phyloP scores from a whole-genome alignment of 2,329 filamentous ascomycete species.

The Coleophoma eucalyptorum region DNA sequence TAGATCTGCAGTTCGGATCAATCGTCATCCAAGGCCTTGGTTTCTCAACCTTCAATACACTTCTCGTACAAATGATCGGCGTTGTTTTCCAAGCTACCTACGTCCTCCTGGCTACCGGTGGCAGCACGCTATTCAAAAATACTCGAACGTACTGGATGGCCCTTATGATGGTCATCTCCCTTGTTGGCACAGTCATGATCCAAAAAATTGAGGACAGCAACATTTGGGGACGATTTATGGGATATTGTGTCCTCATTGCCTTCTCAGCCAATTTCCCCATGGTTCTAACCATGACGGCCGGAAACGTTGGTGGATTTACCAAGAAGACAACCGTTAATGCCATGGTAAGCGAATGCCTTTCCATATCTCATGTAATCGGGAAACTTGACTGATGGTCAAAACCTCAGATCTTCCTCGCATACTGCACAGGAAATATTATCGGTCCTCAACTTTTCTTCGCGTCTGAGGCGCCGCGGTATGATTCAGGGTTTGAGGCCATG shows the following conservation, averaged over 20 bases:
- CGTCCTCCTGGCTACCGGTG: background rate
- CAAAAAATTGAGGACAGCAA: conserved; percentile 8
- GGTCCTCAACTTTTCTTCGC: conserved; percentile 12
- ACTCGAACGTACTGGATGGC: conserved; percentile 1
- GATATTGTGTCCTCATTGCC: conserved; percentile 18
- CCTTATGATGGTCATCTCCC: conserved; percentile 6
- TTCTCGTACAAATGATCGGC: conserved; percentile 1
- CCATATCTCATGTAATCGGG: background rate
- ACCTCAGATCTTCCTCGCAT: conserved; percentile 6
- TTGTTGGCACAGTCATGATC: conserved; percentile 17
- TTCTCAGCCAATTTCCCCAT: conserved; percentile 17
- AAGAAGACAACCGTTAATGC: conserved; percentile 15
- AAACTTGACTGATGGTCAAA: background rate
- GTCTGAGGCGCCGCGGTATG: conserved; percentile 6
- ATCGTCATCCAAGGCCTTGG: conserved; percentile 1
- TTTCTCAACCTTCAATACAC: background rate
- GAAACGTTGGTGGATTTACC: conserved; percentile 14
- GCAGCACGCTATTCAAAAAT: background rate
- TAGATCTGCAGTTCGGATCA: background rate
- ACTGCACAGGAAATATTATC: conserved; percentile 11
- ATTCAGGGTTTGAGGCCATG: conserved; percentile 8
- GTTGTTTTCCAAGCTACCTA: background rate
- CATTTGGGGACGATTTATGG: conserved; percentile 15
- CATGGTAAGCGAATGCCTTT: conserved; percentile 1
- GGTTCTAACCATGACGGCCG: conserved; percentile 16